Conservation (phyloP, 1,284 basidiomycete genomes). For the Ceratobasidium sp. region DNA sequence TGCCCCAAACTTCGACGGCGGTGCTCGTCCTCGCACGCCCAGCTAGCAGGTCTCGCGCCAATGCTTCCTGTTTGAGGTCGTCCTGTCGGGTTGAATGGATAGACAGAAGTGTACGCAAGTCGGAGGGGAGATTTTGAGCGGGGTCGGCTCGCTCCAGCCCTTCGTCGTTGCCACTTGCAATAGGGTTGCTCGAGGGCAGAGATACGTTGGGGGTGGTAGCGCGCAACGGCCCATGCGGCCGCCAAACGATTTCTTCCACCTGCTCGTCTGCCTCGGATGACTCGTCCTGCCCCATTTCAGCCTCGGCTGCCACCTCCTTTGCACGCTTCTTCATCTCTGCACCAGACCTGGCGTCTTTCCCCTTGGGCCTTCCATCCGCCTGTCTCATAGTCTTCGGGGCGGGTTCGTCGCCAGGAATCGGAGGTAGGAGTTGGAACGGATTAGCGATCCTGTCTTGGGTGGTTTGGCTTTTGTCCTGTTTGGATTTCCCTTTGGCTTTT, state of each 20-base stretch:
- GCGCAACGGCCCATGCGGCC: constrained; percentile 19
- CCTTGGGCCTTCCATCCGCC: not conserved
- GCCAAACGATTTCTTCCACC: constrained; percentile 24
- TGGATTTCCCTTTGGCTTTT: not conserved
- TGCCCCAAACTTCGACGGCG: constrained; percentile 46
- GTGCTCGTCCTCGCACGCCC: constrained; percentile 32
- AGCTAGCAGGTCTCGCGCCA: constrained; percentile 35
- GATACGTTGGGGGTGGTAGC: not conserved
- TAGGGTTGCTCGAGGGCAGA: not conserved
- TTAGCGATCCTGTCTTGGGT: constrained; percentile 2
- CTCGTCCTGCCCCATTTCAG: constrained; percentile 37
- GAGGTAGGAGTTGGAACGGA: constrained; percentile 30
- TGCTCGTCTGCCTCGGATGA: constrained; percentile 37
- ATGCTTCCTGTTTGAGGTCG: constrained; percentile 9
- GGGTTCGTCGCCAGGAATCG: constrained; percentile 16
- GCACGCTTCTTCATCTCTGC: constrained; percentile 22
- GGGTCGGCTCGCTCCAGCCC: constrained; percentile 7
- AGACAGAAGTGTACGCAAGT: constrained; percentile 34
- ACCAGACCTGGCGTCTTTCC: not conserved
- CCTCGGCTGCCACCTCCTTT: constrained; percentile 18
- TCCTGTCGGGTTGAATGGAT: constrained; percentile 41
- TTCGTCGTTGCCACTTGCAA: not conserved
- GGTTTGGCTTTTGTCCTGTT: not conserved
- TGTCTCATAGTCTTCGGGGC: not conserved
- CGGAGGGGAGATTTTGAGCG: constrained; percentile 13